Conservation (phyloP, 2,329 filamentous ascomycete genomes). For the Geosmithia putterillii region DNA sequence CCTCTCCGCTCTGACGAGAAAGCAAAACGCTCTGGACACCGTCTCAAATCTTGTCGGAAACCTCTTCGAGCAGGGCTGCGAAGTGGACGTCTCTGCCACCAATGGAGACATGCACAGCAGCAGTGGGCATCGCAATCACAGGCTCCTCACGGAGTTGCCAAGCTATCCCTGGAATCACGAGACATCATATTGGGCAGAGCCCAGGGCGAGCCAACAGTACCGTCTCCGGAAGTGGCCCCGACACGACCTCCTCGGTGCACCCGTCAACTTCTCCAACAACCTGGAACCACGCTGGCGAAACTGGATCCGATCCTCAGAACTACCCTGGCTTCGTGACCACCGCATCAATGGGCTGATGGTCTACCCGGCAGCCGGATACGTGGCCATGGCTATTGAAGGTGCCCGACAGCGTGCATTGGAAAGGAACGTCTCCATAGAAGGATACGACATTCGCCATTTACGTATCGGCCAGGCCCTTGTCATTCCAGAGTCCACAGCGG, state of each 20-base stretch:
- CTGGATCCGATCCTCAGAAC: constrained; percentile 1
- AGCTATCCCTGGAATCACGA: constrained; percentile 16
- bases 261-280: constrained; percentile 11
- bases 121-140: constrained; percentile 2
- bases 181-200: background rate
- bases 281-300: constrained; percentile 5
- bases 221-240: constrained; percentile 22
- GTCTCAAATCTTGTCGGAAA: background rate
- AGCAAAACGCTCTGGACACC: background rate
- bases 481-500: constrained; percentile 4
- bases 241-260: constrained; percentile 30
- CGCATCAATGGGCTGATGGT: constrained; percentile 28
- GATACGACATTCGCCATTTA: background rate
- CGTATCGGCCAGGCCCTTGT: constrained; percentile 9
- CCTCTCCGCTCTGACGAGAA: background rate
- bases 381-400: constrained; percentile 21
- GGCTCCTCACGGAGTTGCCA: constrained; percentile 22
- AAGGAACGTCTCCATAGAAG: background rate
- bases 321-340: constrained; percentile 27
- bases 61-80: background rate
- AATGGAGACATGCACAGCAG: background rate
- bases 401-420: constrained; percentile 4
- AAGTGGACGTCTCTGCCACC: background rate
- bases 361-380: constrained; percentile 21
- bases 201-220: constrained; percentile 14